Evolutionary conservation across 2,329 filamentous ascomycete genomes (phyloP), one percentile per base, ranked within the genome.

Genomic region (Pseudogymnoascus sp.): DNA sequence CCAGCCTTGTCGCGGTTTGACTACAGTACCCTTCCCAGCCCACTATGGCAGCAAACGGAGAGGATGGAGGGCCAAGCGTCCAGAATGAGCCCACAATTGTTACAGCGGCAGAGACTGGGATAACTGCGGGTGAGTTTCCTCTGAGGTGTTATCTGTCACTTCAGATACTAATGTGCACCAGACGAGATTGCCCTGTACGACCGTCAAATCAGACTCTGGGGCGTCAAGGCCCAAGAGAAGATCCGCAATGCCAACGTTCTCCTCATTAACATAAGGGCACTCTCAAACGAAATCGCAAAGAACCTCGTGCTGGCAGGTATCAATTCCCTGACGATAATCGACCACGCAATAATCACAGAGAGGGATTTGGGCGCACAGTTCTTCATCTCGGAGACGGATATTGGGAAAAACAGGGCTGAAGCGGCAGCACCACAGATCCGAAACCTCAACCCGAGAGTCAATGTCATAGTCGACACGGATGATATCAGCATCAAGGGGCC

Each of bases 121-220:
- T 75, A 64, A 75, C 71, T 64, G 72, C 74, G 65, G 75, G 75
- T 76, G 69, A 63, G 64, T 33, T 35, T 26, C 10, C 33, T 33
- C 9, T n/a, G 7, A 54, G 10, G 29, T 54, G 4, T 54, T 54
- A n/a, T 29, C 26, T 11, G 44, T 33, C 44, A 54, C 26, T 54
- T 37, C 62, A 44, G 37, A 41, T 31, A 57, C 41, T 54, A 33
- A 54, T 31, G 26, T n/a, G 44, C 36, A 10, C 5, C 63, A 90
- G 94, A 97, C 75, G 94, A 99, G 72, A 96, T 97, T 70, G 94
- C 93, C 11, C 85, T 97, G 5, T 99, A 99, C 73, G 94, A 99
- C 76, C 87, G 94, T 58, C 94, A 99, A 74, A 97, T 99, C 70
- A 88, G 94, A 60, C 85, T 99, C 31, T 99, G 94, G 94, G 94